Percentiles rank a stretch among this genome's conserved stretches.
Evolutionary conservation across 1,284 basidiomycete species (phyloP).

Genomic region (Sphaerobolus stellatus): DNA sequence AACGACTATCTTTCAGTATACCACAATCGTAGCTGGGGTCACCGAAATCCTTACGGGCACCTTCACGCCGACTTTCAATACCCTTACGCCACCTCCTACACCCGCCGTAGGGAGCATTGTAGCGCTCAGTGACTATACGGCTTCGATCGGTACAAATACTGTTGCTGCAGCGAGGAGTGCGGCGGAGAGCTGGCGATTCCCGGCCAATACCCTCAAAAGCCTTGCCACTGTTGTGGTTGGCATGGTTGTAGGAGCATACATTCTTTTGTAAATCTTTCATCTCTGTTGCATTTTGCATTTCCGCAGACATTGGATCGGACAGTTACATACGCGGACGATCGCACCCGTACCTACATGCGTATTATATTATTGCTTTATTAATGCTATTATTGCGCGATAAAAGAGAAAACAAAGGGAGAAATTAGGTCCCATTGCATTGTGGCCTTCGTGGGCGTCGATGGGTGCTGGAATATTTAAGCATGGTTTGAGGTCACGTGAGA

Average conservation of each 20-base stretch:
- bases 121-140: conserved; percentile 53
- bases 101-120: conserved; percentile 52
- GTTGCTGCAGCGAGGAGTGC: conserved; percentile 14
- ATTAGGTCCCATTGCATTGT: no score
- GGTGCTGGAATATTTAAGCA: background rate
- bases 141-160: conserved; percentile 42
- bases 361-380: no score
- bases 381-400: no score
- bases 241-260: conserved; percentile 15
- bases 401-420: no score
- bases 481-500: conserved; percentile 3
- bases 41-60: conserved; percentile 44
- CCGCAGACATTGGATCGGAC: no score
- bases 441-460: no score
- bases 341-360: no score
- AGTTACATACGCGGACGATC: no score
- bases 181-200: background rate
- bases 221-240: conserved; percentile 10
- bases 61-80: conserved; percentile 58
- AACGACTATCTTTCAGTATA: conserved; percentile 57
- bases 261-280: conserved; percentile 9
- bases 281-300: no score
- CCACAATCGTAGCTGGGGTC: conserved; percentile 60
- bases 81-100: conserved; percentile 36
- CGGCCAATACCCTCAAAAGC: background rate